A percentile compares a stretch with the other conserved stretches of the same genome.
Conservation (phyloP, 2,329 filamentous ascomycete species). For the Ciborinia camelliae region DNA sequence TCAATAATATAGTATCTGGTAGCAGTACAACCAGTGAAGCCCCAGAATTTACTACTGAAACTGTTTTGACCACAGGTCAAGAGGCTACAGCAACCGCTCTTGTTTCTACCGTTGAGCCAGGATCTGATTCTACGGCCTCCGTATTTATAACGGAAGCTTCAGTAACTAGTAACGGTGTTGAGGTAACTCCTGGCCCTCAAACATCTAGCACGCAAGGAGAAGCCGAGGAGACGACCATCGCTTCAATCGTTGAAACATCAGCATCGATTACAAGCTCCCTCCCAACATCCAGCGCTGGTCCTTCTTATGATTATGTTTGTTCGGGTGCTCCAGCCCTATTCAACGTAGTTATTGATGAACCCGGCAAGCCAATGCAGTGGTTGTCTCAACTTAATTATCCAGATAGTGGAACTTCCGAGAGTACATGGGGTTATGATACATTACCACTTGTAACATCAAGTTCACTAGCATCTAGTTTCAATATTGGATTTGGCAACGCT, state of each 20-base stretch:
- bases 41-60: not conserved
- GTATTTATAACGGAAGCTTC: not conserved
- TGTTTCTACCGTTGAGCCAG: not conserved
- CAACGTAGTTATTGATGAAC: slow-evolving; percentile 19
- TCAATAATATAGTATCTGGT: not conserved
- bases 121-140: not conserved
- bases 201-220: not conserved
- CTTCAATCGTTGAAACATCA: not conserved
- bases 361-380: slow-evolving; percentile 21
- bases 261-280: slow-evolving; percentile 11
- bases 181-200: not conserved
- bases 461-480: slow-evolving; percentile 20
- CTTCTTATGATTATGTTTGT: slow-evolving; percentile 16
- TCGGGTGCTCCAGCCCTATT: slow-evolving; percentile 16
- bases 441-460: slow-evolving; percentile 11
- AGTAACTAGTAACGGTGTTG: not conserved
- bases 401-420: slow-evolving; percentile 10
- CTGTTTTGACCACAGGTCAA: not conserved
- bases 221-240: not conserved
- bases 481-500: not conserved
- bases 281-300: not conserved
- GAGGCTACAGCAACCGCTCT: not conserved
- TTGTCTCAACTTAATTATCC: slow-evolving; percentile 19
- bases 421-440: slow-evolving; percentile 21
- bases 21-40: not conserved